These are phyloP conservation scores for Daedaleopsis sinensis DNA, from an alignment of 768 basidiomycete species.

Conservation along the genomic window DNA sequence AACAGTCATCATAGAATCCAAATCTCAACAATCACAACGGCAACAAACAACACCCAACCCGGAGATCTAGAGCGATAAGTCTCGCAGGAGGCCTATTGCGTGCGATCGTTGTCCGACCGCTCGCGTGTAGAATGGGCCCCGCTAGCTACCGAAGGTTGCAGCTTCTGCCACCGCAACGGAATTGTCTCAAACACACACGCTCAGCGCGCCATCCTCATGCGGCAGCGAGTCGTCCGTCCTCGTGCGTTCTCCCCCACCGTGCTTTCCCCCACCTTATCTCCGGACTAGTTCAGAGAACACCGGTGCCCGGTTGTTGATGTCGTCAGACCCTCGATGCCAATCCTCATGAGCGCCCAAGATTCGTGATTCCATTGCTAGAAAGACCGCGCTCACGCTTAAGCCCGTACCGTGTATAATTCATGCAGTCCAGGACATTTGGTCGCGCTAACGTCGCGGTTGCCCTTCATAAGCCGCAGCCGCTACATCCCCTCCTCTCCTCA, in stretches of 20 bases:
- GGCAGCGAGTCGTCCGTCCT: constrained; percentile 9
- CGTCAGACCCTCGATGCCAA: constrained; percentile 3
- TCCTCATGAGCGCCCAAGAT: constrained; percentile 1
- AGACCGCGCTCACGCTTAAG: constrained; percentile 1
- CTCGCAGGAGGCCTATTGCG: no score
- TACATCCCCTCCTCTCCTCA: background rate
- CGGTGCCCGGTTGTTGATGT: constrained; percentile 6
- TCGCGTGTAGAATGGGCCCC: no score
- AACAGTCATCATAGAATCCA: no score
- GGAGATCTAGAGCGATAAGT: no score
- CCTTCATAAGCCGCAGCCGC: background rate
- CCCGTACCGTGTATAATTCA: background rate
- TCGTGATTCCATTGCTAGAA: background rate
- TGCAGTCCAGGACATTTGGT: background rate
- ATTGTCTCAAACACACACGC: background rate
- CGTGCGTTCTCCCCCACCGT: background rate
- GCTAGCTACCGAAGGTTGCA: no score
- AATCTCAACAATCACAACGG: no score
- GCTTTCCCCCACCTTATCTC: constrained; percentile 19
- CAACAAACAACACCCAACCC: no score
- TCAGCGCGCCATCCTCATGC: constrained; percentile 10
- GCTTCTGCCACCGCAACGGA: background rate
- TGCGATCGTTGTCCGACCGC: no score
- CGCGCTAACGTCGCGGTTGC: background rate
- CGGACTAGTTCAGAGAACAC: constrained; percentile 6